Evolutionary conservation across 805 yeast genomes (phyloP).

Genomic region (Starmerella tilneyi): DNA sequence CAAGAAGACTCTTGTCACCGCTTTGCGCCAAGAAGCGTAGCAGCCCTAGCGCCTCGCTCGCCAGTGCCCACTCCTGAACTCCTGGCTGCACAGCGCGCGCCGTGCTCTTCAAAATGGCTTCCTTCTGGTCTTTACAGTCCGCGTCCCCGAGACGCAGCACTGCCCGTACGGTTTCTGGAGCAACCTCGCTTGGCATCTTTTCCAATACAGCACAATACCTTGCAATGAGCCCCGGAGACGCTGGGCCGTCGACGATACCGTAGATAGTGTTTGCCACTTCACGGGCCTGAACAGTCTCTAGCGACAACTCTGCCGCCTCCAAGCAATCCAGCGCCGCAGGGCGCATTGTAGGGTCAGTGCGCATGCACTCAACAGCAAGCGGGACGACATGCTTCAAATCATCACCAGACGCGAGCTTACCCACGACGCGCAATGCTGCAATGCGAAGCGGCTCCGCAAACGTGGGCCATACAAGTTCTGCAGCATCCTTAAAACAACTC

Average conservation of each 20-base stretch:
- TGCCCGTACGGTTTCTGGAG: constrained; percentile 1
- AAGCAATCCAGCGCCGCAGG: constrained; percentile 2
- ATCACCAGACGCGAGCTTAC: background rate
- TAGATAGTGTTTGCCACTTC: background rate
- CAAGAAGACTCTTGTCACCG: background rate
- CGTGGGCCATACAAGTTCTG: too few relatives aligned
- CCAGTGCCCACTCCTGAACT: constrained; percentile 14
- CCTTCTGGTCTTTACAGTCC: background rate
- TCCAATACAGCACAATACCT: background rate
- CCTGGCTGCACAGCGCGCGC: background rate
- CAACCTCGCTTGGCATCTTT: background rate
- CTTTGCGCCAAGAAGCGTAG: background rate
- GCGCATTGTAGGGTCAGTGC: constrained; percentile 4
- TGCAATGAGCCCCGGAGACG: background rate
- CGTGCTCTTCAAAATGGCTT: background rate
- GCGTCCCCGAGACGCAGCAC: background rate
- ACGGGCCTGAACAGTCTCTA: too few relatives aligned
- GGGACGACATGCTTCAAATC: constrained; percentile 2
- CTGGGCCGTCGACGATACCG: constrained; percentile 1
- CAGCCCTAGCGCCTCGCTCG: constrained; percentile 1
- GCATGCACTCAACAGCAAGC: background rate
- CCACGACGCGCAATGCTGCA: background rate
- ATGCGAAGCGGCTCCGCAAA: constrained; percentile 3
- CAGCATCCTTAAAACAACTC: too few relatives aligned
- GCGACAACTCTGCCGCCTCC: background rate